A percentile compares a stretch with the other conserved stretches of the same genome.
phyloP scores from a whole-genome alignment of 176 grass and related monocot genomes.

The Hordeum marinum region DNA sequence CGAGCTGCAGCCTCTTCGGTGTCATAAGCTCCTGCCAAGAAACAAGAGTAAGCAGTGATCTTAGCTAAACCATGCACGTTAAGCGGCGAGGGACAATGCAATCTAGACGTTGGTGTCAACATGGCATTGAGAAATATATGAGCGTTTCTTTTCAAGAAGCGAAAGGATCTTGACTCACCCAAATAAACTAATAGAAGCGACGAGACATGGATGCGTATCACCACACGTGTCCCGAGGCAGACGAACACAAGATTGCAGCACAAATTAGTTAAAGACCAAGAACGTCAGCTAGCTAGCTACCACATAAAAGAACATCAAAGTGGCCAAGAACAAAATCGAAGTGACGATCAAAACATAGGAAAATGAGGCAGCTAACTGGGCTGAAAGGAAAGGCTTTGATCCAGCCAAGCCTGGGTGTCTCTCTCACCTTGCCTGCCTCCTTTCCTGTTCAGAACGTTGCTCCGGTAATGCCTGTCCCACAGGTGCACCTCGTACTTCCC shows the following conservation, averaged over 20 bases:
- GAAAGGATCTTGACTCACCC: constrained; percentile 63
- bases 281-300: constrained; percentile 36
- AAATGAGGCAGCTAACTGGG: background rate
- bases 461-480: constrained; percentile 58
- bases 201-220: constrained; percentile 23
- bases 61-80: background rate
- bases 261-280: background rate
- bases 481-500: constrained; percentile 83
- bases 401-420: no score
- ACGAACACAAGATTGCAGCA: constrained; percentile 14
- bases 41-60: background rate
- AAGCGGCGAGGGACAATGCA: background rate
- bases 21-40: constrained; percentile 50
- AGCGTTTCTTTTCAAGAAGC: constrained; percentile 15
- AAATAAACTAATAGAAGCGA: constrained; percentile 68
- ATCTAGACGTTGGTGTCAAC: background rate
- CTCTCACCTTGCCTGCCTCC: constrained; percentile 79
- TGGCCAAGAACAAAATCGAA: background rate
- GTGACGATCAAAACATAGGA: no score
- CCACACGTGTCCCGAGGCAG: constrained; percentile 27
- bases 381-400: constrained; percentile 6
- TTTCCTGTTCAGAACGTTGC: constrained; percentile 45
- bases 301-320: background rate
- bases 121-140: constrained; percentile 9
- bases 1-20: constrained; percentile 64